Evolutionary conservation across 768 basidiomycete genomes (phyloP), one percentile per base, ranked within the genome.

Genomic region (Tylopilus sp.): DNA sequence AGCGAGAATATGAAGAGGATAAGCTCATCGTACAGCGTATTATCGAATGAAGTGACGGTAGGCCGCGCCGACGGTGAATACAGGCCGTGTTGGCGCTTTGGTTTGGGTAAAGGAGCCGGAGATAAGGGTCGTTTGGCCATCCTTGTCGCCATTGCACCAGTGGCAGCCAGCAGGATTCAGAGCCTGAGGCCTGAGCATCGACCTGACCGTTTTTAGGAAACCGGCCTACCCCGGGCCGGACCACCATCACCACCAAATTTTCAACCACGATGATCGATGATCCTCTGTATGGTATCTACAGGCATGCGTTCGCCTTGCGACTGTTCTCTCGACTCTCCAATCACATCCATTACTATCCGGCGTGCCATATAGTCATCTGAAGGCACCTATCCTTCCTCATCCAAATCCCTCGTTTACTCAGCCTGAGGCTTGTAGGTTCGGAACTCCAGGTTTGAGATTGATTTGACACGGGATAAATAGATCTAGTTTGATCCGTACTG

Each of bases 1-100:
- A 84, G 78, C 3, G 87, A 83, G 74, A 92, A 87, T 50, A 91
- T 83, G 62, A 76, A 78, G 21, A 91, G 73, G 42, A 89, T 73
- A 42, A 92, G 79, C 70, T 92, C 89, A 61, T 92, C 89, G 63
- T 82, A 91, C 38, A 91, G 70, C 5, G 78, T 72, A 51, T 69
- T 74, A 55, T 85, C 79, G 60, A 87, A 82, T 16, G 73, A 76
- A 29, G 71, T 55, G 55, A 63, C 40, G 25, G 55, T 43, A 6
- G 50, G 59, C 26, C 55, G 51, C 29, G 49, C 60, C 3, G 51
- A 52, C 25, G 56, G 57, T 48, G 43, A 17, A 31, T 50, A 38
- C 12, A 42, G 42, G 45, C 60, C 57, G 57, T 80, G 82, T 12
- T 75, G 58, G 24, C 85, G 83, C 68, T 87, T 89, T 43, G 82